Evolutionary conservation across 2,329 filamentous ascomycete species (phyloP).

Genomic region (Didymella segeticola): DNA sequence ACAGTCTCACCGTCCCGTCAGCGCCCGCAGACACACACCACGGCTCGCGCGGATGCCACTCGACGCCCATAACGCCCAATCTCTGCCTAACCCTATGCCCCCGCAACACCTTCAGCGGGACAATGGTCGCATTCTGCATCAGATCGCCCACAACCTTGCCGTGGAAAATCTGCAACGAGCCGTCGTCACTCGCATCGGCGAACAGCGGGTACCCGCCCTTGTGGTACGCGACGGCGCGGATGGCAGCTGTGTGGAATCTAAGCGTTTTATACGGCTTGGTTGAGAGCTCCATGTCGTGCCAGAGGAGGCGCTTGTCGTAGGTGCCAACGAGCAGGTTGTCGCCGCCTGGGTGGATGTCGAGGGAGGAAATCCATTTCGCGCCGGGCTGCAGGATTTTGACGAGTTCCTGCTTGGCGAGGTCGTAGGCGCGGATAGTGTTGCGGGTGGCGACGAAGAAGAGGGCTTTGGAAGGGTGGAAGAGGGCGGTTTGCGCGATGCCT

Average conservation of each 20-base stretch:
- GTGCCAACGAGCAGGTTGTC: slow-evolving; percentile 94
- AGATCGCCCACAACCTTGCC: slow-evolving; percentile 93
- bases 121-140: slow-evolving; percentile 95
- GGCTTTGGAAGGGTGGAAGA: slow-evolving; percentile 92
- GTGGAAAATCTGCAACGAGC: slow-evolving; percentile 94
- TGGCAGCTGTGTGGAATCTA: slow-evolving; percentile 91
- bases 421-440: slow-evolving; percentile 90
- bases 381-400: slow-evolving; percentile 93
- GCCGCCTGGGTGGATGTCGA: slow-evolving; percentile 90
- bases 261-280: slow-evolving; percentile 94
- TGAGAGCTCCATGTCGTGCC: slow-evolving; percentile 95
- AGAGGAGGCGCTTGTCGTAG: slow-evolving; percentile 91
- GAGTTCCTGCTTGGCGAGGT: slow-evolving; percentile 87
- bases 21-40: slow-evolving; percentile 95
- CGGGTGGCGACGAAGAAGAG: slow-evolving; percentile 97
- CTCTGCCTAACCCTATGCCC: slow-evolving; percentile 88
- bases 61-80: slow-evolving; percentile 88
- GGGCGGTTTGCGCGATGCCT: slow-evolving; percentile 83
- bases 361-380: slow-evolving; percentile 91
- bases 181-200: slow-evolving; percentile 94
- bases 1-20: slow-evolving; percentile 89
- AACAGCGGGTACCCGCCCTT: slow-evolving; percentile 80
- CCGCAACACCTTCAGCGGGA: slow-evolving; percentile 90
- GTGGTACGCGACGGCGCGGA: slow-evolving; percentile 88
- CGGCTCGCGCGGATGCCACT: slow-evolving; percentile 94